These are phyloP conservation scores for Kokia cookei DNA, from an alignment of 441 rosid species.

Conservation along the genomic window DNA sequence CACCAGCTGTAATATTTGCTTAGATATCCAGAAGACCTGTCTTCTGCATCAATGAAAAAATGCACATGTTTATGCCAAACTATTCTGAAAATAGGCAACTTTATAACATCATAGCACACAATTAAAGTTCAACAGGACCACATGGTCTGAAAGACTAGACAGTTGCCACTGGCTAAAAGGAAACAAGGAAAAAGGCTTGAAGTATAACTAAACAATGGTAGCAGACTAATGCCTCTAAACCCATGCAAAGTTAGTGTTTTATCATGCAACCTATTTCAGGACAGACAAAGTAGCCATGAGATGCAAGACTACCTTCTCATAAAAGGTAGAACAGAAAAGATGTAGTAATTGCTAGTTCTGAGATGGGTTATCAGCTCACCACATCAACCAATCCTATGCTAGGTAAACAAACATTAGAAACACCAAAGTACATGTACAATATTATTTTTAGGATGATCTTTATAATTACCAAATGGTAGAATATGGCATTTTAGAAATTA, in stretches of 20 bases:
- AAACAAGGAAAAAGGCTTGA: neutral
- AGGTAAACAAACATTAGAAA: neutral
- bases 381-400: neutral
- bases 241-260: neutral
- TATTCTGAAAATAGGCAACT: neutral
- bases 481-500: neutral
- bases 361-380: neutral
- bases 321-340: neutral
- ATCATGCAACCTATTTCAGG: neutral
- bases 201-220: neutral
- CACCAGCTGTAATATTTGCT: slow-evolving; percentile 84
- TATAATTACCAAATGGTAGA: neutral
- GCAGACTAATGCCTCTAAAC: neutral
- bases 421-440: neutral
- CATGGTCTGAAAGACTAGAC: neutral
- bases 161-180: neutral
- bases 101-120: neutral
- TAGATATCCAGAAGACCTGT: slow-evolving; percentile 97
- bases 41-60: slow-evolving; percentile 51
- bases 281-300: neutral
- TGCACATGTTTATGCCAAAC: slow-evolving; percentile 10
- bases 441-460: neutral
- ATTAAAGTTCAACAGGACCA: neutral
- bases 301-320: neutral
- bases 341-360: neutral